These are phyloP conservation scores for Solanum megistacrolobum DNA, from an alignment of 257 asterid genomes.

Conservation along the genomic window DNA sequence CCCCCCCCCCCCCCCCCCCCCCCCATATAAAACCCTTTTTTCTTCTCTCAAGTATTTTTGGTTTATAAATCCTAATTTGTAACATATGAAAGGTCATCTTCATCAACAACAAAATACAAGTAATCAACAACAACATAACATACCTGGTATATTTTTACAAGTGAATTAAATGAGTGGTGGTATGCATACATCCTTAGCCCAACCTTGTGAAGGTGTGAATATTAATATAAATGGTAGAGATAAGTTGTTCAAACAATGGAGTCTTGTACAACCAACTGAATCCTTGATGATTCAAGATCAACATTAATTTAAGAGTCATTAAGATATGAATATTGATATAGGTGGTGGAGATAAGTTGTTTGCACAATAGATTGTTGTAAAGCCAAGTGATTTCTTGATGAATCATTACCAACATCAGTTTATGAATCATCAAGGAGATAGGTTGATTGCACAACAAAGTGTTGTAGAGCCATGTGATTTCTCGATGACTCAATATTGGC, in stretches of 20 bases:
- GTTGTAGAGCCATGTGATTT: no score
- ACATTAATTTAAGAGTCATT: neutral
- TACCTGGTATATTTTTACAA: neutral
- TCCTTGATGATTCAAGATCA: neutral
- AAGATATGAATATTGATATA: neutral
- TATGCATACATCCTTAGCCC: neutral
- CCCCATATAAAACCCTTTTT: conserved; percentile 10
- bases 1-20: neutral
- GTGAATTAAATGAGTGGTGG: no score
- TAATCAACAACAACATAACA: neutral
- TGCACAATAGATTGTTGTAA: conserved; percentile 83
- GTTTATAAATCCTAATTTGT: neutral
- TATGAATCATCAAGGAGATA: conserved; percentile 16
- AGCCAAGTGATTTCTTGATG: conserved; percentile 50
- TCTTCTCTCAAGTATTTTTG: neutral
- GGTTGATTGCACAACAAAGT: no score
- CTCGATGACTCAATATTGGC: no score
- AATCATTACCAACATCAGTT: neutral
- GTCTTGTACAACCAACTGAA: neutral
- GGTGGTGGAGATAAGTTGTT: neutral
- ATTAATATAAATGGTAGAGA: neutral
- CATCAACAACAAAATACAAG: neutral
- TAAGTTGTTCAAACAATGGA: no score
- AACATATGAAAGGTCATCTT: neutral
- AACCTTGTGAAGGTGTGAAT: neutral